Evolutionary conservation across 345 rosid genomes (phyloP), one percentile per base, ranked within the genome.

Genomic region (Dimocarpus longan): DNA sequence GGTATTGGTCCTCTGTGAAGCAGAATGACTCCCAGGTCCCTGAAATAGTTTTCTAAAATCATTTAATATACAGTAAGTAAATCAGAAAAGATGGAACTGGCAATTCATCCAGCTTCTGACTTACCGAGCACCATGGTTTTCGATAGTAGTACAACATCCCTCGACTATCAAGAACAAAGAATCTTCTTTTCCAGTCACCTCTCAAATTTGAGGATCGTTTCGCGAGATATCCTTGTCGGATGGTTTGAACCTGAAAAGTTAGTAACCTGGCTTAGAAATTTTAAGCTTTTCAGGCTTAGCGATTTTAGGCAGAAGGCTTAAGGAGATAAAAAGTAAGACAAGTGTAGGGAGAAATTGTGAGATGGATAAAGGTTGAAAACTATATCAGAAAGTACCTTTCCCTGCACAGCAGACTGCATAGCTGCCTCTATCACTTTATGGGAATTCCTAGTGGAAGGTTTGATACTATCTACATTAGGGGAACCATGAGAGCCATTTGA

Each of bases 131-230:
- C 86, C 87, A 87, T 56, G 89, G 90, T 82, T 89, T 92, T n/a
- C 97, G 97, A 81, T 92, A 91, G 81, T 92, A 92, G 74, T 92
- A 92, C 75, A 92, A 83, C 92, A 91, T 86, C 80, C 97, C 97
- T 68, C 93, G 89, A 81, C 92, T 92, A 81, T 92, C 97, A 74
- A 92, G 94, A 66, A 92, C 90, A 85, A 92, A 92, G 84, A 85
- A 92, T 75, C 97, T 88, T 84, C 97, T 88, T 81, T 92, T 92
- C 94, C 97, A 92, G 70, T 90, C 92, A 74, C 90, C 94, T 79
- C 97, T 89, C 85, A 92, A 78, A 82, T 91, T 92, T 76, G 94
- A 91, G n/a, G 97, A 92, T 79, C 97, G 91, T 83, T 92, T 92
- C 40, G 97, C 89, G 18, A 92, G 84, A 84, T 91, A 92, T 28